A percentile compares a stretch with the other conserved stretches of the same genome.
Conservation (phyloP, 495 filamentous ascomycete genomes). For the Articulospora tetracladia region DNA sequence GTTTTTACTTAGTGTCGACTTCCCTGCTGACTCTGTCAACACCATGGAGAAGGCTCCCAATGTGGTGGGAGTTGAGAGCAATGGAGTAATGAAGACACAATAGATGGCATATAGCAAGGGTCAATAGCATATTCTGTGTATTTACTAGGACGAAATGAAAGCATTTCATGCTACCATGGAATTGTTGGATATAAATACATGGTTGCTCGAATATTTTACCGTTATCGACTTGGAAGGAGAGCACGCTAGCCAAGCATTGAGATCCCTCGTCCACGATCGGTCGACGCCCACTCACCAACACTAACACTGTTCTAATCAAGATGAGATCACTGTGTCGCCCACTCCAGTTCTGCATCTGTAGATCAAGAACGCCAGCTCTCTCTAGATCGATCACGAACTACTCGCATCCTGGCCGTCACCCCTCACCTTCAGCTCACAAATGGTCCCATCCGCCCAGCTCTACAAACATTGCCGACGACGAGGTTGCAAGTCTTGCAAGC, state of each 20-base stretch:
- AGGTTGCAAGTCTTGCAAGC: conserved; percentile 72
- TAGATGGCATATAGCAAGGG: conserved; percentile 32
- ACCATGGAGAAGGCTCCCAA: conserved; percentile 62
- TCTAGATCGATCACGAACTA: not conserved
- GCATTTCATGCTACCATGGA: too few relatives aligned
- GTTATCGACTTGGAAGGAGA: not conserved
- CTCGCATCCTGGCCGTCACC: conserved; percentile 10
- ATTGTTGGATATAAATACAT: too few relatives aligned
- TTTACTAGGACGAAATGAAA: not conserved
- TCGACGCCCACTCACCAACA: not conserved
- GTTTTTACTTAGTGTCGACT: conserved; percentile 56
- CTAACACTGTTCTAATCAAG: not conserved
- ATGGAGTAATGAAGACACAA: conserved; percentile 69
- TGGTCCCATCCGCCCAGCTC: conserved; percentile 37
- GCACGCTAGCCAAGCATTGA: not conserved
- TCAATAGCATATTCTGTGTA: not conserved
- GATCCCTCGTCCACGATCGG: not conserved
- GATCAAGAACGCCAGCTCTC: too few relatives aligned
- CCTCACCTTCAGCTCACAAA: conserved; percentile 28
- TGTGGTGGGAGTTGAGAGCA: conserved; percentile 68
- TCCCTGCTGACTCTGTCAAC: conserved; percentile 59
- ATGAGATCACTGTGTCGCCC: not conserved
- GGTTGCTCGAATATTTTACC: not conserved
- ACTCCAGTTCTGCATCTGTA: too few relatives aligned
- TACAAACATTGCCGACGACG: conserved; percentile 49